phyloP scores from a whole-genome alignment of 2,329 filamentous ascomycete genomes.

The Elsinoe australis region DNA sequence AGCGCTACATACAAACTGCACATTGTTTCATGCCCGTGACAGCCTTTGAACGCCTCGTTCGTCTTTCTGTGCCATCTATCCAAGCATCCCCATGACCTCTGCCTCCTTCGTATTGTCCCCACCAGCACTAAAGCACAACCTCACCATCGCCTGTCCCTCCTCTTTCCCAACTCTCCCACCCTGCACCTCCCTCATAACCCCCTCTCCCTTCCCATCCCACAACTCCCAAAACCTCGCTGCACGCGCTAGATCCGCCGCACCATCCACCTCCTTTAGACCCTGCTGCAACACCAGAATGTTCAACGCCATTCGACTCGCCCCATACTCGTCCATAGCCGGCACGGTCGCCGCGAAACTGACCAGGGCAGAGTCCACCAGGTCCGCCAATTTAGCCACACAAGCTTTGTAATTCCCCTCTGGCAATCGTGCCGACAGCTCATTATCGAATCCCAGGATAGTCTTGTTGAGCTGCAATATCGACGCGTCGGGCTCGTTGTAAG shows the following conservation, averaged over 20 bases:
- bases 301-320: constrained; percentile 79
- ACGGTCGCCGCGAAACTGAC: constrained; percentile 62
- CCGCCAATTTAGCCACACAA: constrained; percentile 66
- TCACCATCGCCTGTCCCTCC: constrained; percentile 36
- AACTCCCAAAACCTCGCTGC: constrained; percentile 62
- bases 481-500: constrained; percentile 69
- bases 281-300: constrained; percentile 94
- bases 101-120: constrained; percentile 57
- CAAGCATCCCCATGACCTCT: constrained; percentile 61
- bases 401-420: constrained; percentile 61
- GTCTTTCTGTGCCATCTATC: too few relatives aligned
- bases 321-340: constrained; percentile 74
- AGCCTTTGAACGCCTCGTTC: too few relatives aligned
- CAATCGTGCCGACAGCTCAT: constrained; percentile 66
- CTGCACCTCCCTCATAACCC: constrained; percentile 32
- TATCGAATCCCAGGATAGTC: constrained; percentile 79
- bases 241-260: constrained; percentile 55
- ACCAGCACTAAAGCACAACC: constrained; percentile 39
- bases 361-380: constrained; percentile 71
- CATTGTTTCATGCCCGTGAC: constrained; percentile 6
- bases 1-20: background rate
- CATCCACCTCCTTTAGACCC: constrained; percentile 88
- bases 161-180: constrained; percentile 32
- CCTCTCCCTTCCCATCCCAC: constrained; percentile 51
- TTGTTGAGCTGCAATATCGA: constrained; percentile 75